phyloP scores from a whole-genome alignment of 2,329 filamentous ascomycete species.

The Fusarium pseudoanthophilum region DNA sequence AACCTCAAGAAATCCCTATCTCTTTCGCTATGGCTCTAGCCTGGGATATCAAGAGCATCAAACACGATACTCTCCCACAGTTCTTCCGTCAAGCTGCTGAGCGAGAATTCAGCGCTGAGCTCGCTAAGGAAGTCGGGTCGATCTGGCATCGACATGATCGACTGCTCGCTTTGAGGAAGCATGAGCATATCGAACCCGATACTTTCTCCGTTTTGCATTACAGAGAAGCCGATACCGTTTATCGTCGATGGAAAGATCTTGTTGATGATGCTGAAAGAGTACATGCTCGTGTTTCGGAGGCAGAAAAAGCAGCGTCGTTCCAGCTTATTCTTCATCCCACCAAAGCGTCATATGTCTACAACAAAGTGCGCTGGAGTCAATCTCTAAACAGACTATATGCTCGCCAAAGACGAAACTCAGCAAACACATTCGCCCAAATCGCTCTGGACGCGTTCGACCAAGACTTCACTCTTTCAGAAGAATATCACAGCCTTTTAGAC shows the following conservation, averaged over 20 bases:
- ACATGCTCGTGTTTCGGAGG: conserved; percentile 52
- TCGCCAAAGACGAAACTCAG: conserved; percentile 62
- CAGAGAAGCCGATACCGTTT: conserved; percentile 60
- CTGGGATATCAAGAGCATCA: conserved; percentile 63
- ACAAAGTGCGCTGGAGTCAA: conserved; percentile 55
- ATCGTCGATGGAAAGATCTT: conserved; percentile 63
- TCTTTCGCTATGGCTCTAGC: conserved; percentile 67
- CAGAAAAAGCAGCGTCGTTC: conserved; percentile 63
- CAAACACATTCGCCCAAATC: conserved; percentile 59
- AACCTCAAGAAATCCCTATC: conserved; percentile 66
- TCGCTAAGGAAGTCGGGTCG: conserved; percentile 56
- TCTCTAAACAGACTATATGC: conserved; percentile 63
- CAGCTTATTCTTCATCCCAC: conserved; percentile 69
- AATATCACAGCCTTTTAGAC: conserved; percentile 61
- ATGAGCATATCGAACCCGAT: conserved; percentile 65
- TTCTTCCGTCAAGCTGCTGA: conserved; percentile 60
- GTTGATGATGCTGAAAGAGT: conserved; percentile 54
- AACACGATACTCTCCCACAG: conserved; percentile 49
- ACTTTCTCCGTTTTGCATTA: conserved; percentile 69
- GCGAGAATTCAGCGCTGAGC: conserved; percentile 59
- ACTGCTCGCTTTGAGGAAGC: conserved; percentile 61
- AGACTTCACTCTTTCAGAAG: conserved; percentile 60
- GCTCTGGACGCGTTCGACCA: conserved; percentile 61
- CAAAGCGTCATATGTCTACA: conserved; percentile 63
- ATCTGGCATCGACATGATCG: conserved; percentile 62